These are phyloP conservation scores for Coccomyxa sp. DNA, from an alignment of 139 green algal species.

Conservation along the genomic window DNA sequence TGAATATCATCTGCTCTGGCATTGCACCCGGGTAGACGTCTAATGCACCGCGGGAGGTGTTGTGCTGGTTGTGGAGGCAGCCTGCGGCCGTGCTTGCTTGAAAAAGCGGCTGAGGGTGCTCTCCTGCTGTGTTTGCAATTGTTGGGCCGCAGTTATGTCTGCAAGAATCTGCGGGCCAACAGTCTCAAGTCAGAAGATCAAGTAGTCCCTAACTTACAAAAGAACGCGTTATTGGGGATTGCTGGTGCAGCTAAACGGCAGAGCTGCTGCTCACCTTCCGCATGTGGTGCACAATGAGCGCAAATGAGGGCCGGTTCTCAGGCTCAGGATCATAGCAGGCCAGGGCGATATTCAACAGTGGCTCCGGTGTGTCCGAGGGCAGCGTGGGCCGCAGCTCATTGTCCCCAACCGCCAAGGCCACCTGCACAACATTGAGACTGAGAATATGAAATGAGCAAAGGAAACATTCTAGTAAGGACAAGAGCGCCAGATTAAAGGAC, in stretches of 20 bases:
- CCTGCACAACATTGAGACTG: constrained; percentile 12
- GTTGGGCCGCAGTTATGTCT: not conserved
- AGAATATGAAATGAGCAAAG: not conserved
- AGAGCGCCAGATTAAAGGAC: not conserved
- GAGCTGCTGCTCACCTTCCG: not conserved
- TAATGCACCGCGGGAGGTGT: too few relatives aligned
- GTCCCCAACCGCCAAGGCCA: constrained; percentile 47
- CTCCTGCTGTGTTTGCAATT: not conserved
- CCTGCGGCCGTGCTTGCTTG: not conserved
- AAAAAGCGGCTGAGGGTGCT: not conserved
- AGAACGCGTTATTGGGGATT: not conserved
- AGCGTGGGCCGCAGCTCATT: constrained; percentile 49
- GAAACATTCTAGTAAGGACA: not conserved
- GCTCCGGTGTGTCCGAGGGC: constrained; percentile 27
- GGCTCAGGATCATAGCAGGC: constrained; percentile 54
- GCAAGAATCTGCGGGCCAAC: not conserved
- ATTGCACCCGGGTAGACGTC: too few relatives aligned
- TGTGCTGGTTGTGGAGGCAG: too few relatives aligned
- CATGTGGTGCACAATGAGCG: constrained; percentile 32
- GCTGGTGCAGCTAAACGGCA: not conserved
- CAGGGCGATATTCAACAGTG: constrained; percentile 35
- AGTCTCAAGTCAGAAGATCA: too few relatives aligned
- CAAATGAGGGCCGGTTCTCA: constrained; percentile 53
- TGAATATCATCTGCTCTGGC: too few relatives aligned
- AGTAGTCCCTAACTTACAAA: too few relatives aligned